Evolutionary conservation across 306 rosid genomes (phyloP).

Genomic region (cucumber (Cucumis sativus)): Cucumber_9930_V3 NC_026656.2:1156001-1156500

Average conservation of each 20-base stretch:
- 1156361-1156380: too few species aligned
- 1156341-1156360: too few species aligned
- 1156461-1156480: too few species aligned
- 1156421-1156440: too few species aligned
- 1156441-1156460: too few species aligned
- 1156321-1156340: too few species aligned
- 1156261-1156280: background rate
- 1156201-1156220: background rate
- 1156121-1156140: too few species aligned
- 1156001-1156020: background rate
- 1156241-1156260: background rate
- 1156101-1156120: too few species aligned
- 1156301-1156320: background rate
- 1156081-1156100: background rate
- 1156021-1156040: background rate
- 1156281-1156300: background rate
- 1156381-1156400: too few species aligned
- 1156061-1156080: background rate
- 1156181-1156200: background rate
- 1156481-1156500: too few species aligned
- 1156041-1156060: background rate
- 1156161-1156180: constrained; percentile 8
- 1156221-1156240: background rate
- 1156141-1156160: constrained; percentile 1
- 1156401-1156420: too few species aligned